phyloP scores from a whole-genome alignment of 2,329 filamentous ascomycete species.

The Zopfia rhizophila region DNA sequence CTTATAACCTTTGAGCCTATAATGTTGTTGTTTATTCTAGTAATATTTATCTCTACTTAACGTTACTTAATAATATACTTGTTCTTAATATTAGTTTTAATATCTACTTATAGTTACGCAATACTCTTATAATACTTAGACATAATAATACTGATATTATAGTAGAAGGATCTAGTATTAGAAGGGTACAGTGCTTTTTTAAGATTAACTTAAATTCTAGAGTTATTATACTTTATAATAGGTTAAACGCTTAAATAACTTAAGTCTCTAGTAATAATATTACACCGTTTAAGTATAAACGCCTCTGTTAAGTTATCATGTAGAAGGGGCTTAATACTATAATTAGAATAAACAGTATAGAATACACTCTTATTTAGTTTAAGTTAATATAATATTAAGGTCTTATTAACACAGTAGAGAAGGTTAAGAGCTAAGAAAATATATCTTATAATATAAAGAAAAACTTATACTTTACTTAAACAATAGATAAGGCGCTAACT shows the following conservation, averaged over 20 bases:
- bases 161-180: slow-evolving; percentile 22
- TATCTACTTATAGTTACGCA: slow-evolving; percentile 1
- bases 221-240: slow-evolving; percentile 26
- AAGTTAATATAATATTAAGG: slow-evolving; percentile 6
- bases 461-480: slow-evolving; percentile 7
- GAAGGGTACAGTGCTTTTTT: slow-evolving; percentile 31
- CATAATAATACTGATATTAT: slow-evolving; percentile 18
- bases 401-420: too few relatives aligned
- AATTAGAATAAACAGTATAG: slow-evolving; percentile 23
- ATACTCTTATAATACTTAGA: slow-evolving; percentile 7
- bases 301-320: slow-evolving; percentile 24
- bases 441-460: too few relatives aligned
- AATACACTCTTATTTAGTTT: slow-evolving; percentile 1
- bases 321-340: slow-evolving; percentile 17
- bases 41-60: slow-evolving; percentile 2
- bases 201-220: slow-evolving; percentile 16
- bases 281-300: slow-evolving; percentile 20
- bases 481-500: slow-evolving; percentile 1
- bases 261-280: slow-evolving; percentile 23
- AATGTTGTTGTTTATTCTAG: not conserved
- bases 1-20: not conserved
- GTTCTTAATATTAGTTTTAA: slow-evolving; percentile 8
- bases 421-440: too few relatives aligned
- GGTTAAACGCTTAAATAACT: slow-evolving; percentile 20
- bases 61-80: not conserved